Evolutionary conservation across 2,329 filamentous ascomycete species (phyloP), one percentile per base, ranked within the genome.

Genomic region (Teratosphaeria destructans): DNA sequence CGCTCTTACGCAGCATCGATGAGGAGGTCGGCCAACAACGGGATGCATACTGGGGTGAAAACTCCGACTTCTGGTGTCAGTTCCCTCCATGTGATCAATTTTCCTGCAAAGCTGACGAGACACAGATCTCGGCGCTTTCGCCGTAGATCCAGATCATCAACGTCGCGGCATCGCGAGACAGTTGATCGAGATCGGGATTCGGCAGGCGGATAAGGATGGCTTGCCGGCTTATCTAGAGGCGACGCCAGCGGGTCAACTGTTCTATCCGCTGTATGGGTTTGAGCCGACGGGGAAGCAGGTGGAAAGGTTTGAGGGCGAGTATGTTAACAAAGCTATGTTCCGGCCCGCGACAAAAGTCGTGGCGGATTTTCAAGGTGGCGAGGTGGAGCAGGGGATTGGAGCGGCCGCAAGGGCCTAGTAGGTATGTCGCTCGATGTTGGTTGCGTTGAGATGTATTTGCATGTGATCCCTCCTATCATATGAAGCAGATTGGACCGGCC

Each of bases 241-340:
- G 8, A 60, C 63, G 16, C 54, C 59, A 5, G 47, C 49, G 39
- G 64, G 62, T 10, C 58, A 58, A 37, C 12, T 23, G 3, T 39
- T 69, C 27, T 69, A 68, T 57, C 61, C 61, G 53, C 58, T 59
- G 19, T 62, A 39, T n/a, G 57, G 60, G 4, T 64, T 62, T 47
- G 43, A 62, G 57, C 43, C 43, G n/a, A 32, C 52, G 27, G 12
- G 37, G 5, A 35, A 23, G 23, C 35, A 59, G 32, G 16, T 55
- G 4, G 35, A 55, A 35, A 57, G 34, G 27, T 35, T 56, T n/a
- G 43, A 49, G 14, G 43, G 43, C 5, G 19, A n/a, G 43, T 49
- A 49, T 49, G 43, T 49, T 16, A 49, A 49, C 43, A n/a, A 19
- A 8, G 43, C 43, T 16, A 58, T 61, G 59, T 52, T 60, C 26